These are phyloP conservation scores for Penicillium psychrosexuale DNA, from an alignment of 2,329 filamentous ascomycete genomes.

Conservation along the genomic window DNA sequence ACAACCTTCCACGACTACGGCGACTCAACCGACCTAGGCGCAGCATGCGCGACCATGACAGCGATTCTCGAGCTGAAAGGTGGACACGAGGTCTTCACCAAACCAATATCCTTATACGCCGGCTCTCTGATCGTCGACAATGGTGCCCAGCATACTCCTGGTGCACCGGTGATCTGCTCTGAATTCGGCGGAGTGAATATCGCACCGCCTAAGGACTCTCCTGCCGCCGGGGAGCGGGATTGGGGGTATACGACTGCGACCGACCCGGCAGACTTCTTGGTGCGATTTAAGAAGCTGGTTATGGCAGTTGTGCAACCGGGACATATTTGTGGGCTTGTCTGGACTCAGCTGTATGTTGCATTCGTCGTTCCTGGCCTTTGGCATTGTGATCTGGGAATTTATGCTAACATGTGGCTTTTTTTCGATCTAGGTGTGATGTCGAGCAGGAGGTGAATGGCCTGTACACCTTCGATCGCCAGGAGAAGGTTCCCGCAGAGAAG, in stretches of 20 bases:
- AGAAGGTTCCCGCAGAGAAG: conserved; percentile 57
- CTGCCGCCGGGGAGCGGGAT: conserved; percentile 47
- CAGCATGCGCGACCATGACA: conserved; percentile 52
- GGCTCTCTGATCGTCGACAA: conserved; percentile 40
- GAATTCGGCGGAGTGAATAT: conserved; percentile 70
- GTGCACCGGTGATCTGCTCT: conserved; percentile 62
- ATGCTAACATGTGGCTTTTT: neutral
- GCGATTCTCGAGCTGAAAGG: conserved; percentile 55
- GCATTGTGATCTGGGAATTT: neutral
- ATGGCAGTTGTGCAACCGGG: conserved; percentile 57
- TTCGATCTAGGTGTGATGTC: conserved; percentile 48
- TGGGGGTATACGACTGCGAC: conserved; percentile 68
- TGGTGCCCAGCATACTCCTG: conserved; percentile 51
- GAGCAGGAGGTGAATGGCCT: conserved; percentile 68
- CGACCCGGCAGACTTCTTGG: conserved; percentile 58
- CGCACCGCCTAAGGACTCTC: conserved; percentile 44
- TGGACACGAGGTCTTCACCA: conserved; percentile 55
- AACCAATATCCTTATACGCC: conserved; percentile 38
- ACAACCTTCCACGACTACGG: conserved; percentile 68
- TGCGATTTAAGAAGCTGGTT: conserved; percentile 57
- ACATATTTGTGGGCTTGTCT: conserved; percentile 61
- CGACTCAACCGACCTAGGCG: conserved; percentile 55
- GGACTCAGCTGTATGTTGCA: conserved; percentile 56
- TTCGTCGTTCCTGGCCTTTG: neutral
- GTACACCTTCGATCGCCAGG: conserved; percentile 60